A percentile compares a stretch with the other conserved stretches of the same genome.
These are phyloP conservation scores for Juglanconis sp. DNA, from an alignment of 2,329 filamentous ascomycete genomes.

Conservation along the genomic window DNA sequence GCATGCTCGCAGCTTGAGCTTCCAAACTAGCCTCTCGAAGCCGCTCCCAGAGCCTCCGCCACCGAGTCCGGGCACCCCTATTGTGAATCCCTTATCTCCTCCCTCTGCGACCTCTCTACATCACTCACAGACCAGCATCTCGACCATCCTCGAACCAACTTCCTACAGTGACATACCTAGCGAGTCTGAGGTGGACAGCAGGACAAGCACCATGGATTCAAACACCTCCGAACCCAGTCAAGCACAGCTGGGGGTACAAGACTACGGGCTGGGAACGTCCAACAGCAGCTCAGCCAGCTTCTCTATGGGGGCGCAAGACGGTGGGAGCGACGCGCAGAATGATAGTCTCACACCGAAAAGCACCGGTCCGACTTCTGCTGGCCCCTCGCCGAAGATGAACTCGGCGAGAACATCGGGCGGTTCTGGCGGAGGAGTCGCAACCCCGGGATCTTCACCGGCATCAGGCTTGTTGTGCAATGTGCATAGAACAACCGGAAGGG, in stretches of 20 bases:
- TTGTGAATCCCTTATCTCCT: constrained; percentile 23
- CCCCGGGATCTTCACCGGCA: constrained; percentile 11
- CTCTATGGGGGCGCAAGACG: constrained; percentile 36
- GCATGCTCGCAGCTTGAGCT: constrained; percentile 53
- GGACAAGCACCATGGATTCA: constrained; percentile 50
- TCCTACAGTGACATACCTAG: constrained; percentile 16
- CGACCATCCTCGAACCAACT: constrained; percentile 33
- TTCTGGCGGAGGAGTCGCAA: constrained; percentile 37
- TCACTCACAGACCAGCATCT: constrained; percentile 24
- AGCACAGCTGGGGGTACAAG: constrained; percentile 5
- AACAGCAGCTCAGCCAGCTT: constrained; percentile 45
- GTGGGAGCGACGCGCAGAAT: constrained; percentile 39
- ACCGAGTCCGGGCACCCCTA: constrained; percentile 31
- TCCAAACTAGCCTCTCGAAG: constrained; percentile 57
- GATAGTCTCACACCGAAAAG: constrained; percentile 51
- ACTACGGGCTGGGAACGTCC: constrained; percentile 36
- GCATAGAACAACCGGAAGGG: constrained; percentile 83
- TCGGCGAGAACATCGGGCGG: constrained; percentile 35
- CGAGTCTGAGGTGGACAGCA: constrained; percentile 35
- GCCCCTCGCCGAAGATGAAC: constrained; percentile 51
- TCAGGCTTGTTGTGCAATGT: constrained; percentile 69
- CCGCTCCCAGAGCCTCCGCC: constrained; percentile 52
- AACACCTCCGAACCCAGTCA: constrained; percentile 23
- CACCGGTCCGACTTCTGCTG: constrained; percentile 52
- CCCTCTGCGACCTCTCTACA: constrained; percentile 17